Base-by-base conservation (phyloP, 2,329 filamentous ascomycete species). In the Sporothrix euskadiensis region DNA sequence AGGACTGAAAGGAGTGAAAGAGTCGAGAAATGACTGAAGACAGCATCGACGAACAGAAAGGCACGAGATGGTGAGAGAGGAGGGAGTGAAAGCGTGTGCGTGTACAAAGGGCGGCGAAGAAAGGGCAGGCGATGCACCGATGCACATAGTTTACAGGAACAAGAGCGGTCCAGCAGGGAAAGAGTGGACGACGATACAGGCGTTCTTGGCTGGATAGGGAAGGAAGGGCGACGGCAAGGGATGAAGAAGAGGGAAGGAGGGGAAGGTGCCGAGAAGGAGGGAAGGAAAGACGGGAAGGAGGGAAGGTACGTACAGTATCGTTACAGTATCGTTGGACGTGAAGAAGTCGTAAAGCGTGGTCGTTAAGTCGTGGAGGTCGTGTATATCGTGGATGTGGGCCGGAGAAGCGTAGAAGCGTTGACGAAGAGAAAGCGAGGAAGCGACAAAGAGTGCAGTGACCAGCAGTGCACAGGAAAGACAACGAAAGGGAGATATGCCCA, bases 141-240 rank as follows among this genome's bases (percentile, higher is more conserved):
- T 47, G 57, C 35, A 49, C 41, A 6, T 9, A 44, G 41, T 10
- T 12, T 44, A 10, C 41, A 49, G 44, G 10, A 19, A 49, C 26
- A 39, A 19, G 16, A n/a, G 10, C 1, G 16, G 26, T 9, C 35
- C n/a, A 49, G 22, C 12, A 32, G 41, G 69, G 35, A 70, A 47
- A 47, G 69, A 71, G 69, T 19, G 59, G 32, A 19, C n/a, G 35
- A 65, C 22, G 32, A 59, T 14, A 59, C 5, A 30, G 32, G 2
- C 22, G 19, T 14, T 59, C 56, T 59, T 63, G 52, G 32, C 68
- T 52, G 32, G 10, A 71, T 22, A 47, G 44, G 69, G 75, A 74
- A 71, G 71, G 75, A 39, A 68, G 73, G 61, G 63, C 52, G 76
- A 73, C 76, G 73, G 72, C 47, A 65, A 75, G 72, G 75, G 68